These are phyloP conservation scores for Plantago major DNA, from an alignment of 257 asterid species.

Conservation along the genomic window DNA sequence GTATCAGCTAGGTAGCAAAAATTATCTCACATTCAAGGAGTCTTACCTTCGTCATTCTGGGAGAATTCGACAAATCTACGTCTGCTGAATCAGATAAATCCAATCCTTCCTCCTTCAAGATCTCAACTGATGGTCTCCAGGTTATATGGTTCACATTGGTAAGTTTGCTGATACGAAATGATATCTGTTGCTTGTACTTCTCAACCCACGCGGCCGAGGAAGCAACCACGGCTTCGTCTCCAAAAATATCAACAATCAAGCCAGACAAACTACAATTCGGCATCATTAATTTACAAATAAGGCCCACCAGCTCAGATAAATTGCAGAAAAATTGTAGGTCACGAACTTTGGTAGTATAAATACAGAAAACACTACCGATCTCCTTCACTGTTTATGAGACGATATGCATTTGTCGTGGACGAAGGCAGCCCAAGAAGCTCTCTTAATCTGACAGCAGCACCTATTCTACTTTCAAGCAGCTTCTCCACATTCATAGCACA, in stretches of 20 bases:
- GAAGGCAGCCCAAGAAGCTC: constrained; percentile 79
- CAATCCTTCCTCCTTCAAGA: constrained; percentile 93
- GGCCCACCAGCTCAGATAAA: constrained; percentile 1
- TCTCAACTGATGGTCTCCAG: constrained; percentile 85
- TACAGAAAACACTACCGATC: constrained; percentile 52
- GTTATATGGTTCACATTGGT: constrained; percentile 51
- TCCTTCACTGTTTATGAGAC: constrained; percentile 96
- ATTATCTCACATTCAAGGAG: constrained; percentile 1
- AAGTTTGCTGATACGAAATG: constrained; percentile 40
- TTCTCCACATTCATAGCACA: constrained; percentile 60
- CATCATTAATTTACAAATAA: background rate
- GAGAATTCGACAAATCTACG: constrained; percentile 35
- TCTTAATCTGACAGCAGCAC: constrained; percentile 63
- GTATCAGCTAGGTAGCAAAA: constrained; percentile 1
- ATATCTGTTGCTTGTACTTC: constrained; percentile 70
- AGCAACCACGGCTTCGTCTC: constrained; percentile 89
- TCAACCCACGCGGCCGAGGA: constrained; percentile 99
- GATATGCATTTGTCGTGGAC: constrained; percentile 65
- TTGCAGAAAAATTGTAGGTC: background rate
- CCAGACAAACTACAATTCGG: constrained; percentile 75
- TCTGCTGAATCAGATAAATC: constrained; percentile 42
- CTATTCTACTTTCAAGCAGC: constrained; percentile 62
- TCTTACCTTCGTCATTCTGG: constrained; percentile 58
- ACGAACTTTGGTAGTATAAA: background rate
- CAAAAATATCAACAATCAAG: constrained; percentile 79